Percentiles rank a stretch among this genome's conserved stretches.
phyloP scores from a whole-genome alignment of 371 early-diverging fungal species.

The Racocetra persica region DNA sequence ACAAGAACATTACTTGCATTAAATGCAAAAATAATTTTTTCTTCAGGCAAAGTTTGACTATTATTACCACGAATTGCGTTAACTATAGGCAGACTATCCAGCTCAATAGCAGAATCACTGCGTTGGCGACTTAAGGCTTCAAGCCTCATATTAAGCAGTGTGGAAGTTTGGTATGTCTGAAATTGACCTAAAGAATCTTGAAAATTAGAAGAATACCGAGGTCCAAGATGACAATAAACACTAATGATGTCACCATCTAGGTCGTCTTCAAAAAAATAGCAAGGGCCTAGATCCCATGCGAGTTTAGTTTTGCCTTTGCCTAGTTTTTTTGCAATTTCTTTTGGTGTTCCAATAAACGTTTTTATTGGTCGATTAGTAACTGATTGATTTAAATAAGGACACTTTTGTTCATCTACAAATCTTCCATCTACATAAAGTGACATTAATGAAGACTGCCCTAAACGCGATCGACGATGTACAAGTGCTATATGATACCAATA shows the following conservation, averaged over 20 bases:
- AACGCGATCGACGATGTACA: constrained; percentile 70
- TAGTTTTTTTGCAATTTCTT: constrained; percentile 47
- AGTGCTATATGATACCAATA: constrained; percentile 78
- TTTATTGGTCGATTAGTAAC: constrained; percentile 53
- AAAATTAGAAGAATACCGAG: constrained; percentile 69
- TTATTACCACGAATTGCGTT: constrained; percentile 63
- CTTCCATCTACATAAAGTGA: constrained; percentile 72
- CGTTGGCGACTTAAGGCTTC: constrained; percentile 56
- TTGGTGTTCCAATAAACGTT: constrained; percentile 56
- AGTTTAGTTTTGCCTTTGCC: constrained; percentile 48
- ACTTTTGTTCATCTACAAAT: constrained; percentile 64
- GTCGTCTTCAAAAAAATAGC: constrained; percentile 59
- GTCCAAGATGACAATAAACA: constrained; percentile 69
- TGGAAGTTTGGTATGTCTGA: constrained; percentile 72
- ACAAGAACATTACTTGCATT: constrained; percentile 65
- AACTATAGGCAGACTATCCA: constrained; percentile 57
- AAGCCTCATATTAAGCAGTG: constrained; percentile 61
- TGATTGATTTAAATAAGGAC: constrained; percentile 63
- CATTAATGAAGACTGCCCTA: constrained; percentile 63
- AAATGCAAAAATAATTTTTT: constrained; percentile 70
- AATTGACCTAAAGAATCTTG: constrained; percentile 74
- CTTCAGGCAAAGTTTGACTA: constrained; percentile 62
- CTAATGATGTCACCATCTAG: constrained; percentile 66
- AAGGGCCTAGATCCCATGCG: constrained; percentile 75
- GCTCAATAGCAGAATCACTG: constrained; percentile 50